These are phyloP conservation scores for Colletotrichum cuscutae DNA, from an alignment of 2,329 filamentous ascomycete species.

Conservation along the genomic window DNA sequence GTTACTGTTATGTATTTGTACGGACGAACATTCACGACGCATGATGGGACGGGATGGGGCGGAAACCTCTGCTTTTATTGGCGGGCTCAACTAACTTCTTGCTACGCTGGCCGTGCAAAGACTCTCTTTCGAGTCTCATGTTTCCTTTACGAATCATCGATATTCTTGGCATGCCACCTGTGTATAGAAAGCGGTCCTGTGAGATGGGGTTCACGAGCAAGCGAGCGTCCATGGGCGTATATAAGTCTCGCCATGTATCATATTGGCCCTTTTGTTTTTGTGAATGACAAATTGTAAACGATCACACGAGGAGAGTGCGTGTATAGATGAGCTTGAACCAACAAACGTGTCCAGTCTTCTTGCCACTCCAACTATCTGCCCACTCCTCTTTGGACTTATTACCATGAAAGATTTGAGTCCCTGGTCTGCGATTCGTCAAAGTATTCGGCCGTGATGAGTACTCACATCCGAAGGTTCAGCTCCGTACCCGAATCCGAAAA, in stretches of 20 bases:
- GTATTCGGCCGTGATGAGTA: not conserved
- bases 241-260: not conserved
- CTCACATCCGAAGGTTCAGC: not conserved
- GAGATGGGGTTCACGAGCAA: not conserved
- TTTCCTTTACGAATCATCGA: not conserved
- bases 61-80: not conserved
- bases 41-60: constrained; percentile 7
- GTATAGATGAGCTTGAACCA: not conserved
- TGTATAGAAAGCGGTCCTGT: not conserved
- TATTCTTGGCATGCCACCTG: not conserved
- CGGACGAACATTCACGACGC: constrained; percentile 3
- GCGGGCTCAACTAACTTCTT: not conserved
- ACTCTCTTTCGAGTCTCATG: not conserved
- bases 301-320: not conserved
- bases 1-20: constrained; percentile 8
- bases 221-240: constrained; percentile 3
- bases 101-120: constrained; percentile 19
- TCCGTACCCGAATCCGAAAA: not conserved
- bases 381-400: not conserved
- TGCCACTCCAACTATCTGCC: not conserved
- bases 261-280: not conserved
- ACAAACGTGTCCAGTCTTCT: not conserved
- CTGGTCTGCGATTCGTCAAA: not conserved
- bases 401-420: not conserved
- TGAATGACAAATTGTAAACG: not conserved